Evolutionary conservation across 2,329 filamentous ascomycete species (phyloP), one percentile per base, ranked within the genome.

Genomic region (Fusarium pseudonygamai): DNA sequence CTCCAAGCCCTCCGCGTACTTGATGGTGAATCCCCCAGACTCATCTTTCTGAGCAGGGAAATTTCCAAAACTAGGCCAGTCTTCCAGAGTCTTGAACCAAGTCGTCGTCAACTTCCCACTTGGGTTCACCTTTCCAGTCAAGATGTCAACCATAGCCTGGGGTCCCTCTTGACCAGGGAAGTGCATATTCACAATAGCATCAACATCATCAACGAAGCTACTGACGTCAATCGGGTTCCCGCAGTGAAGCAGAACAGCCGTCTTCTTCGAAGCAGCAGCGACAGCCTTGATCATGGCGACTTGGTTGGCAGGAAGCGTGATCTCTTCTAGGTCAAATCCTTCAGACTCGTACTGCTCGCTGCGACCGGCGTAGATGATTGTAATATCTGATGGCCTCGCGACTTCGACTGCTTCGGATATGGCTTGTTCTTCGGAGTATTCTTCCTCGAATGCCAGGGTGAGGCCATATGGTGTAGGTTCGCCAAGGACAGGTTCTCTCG

Each of bases 1-100:
- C 5, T 45, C 32, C 7, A 74, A n/a, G 3, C 72, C 68, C 26
- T 74, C 72, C 2, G 39, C 40, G 3, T 74, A 74, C 5, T 26
- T 47, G 30, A 74, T 64, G 26, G 43, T 11, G 34, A 26, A n/a
- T 2, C n/a, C 53, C 4, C 68, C 64, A 11, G 40, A 15, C 1
- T 39, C 49, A 7, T n/a, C 39, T 15, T 60, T 49, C 11, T 61
- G n/a, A 10, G 64, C 69, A 14, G 68, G 71, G 14, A 74, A 74
- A 32, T 67, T 53, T 1, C 30, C 50, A 37, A n/a, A 58, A 2
- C 40, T 58, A 6, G 55, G 40, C 55, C 55, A 47, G n/a, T 47
- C 55, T 11, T 47, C 2, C 0, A 58, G 20, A 1, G 55, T 58
- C 20, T 58, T 58, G 55, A 47, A 58, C 55, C 55, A 58, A n/a